Evolutionary conservation across 2,329 filamentous ascomycete genomes (phyloP), one percentile per base, ranked within the genome.

Genomic region (Didymellaceae sp.): DNA sequence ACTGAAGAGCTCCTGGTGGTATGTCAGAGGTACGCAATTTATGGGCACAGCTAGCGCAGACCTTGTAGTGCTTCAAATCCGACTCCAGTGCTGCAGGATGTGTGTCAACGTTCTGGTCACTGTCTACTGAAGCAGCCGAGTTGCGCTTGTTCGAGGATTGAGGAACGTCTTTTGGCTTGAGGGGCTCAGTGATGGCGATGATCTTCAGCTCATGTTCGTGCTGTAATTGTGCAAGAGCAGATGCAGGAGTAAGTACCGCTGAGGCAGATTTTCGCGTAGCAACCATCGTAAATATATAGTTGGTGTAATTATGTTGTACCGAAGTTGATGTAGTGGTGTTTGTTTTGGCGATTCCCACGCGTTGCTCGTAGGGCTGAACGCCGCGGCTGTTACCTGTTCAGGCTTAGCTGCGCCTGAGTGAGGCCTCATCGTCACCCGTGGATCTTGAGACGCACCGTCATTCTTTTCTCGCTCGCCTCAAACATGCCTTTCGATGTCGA

Each of bases 61-160:
- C 83, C 69, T 90, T 91, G 78, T 97, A 97, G 74, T 97, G 92
- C 22, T 82, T 80, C 21, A 97, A 80, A 73, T 97, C 93, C 21
- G 89, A 90, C 58, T 90, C 86, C 6, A 97, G 80, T 14, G 87
- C 87, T 13, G 88, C 83, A 0, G 92, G 70, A 43, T 72, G 65
- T 21, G 91, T 8, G 86, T 90, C 14, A 85, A 84, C 54, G 82
- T 84, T 59, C 87, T 85, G 55, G 86, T 80, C 18, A 82, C 80
- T 54, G 37, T 85, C 84, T 73, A 94, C 89, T 4, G 90, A 95
- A 24, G 80, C 86, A 56, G 88, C 82, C 21, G 74, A 77, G 42
- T 62, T 69, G 45, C 73, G 74, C 61, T 75, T 77, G 55, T 73
- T 70, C 35, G 67, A 62, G 20, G 64, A 60, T 28, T 76, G 71